Percentiles rank a stretch among this genome's conserved stretches.
These are phyloP conservation scores for Aspergillus baeticus DNA, from an alignment of 495 filamentous ascomycete species.

Conservation along the genomic window DNA sequence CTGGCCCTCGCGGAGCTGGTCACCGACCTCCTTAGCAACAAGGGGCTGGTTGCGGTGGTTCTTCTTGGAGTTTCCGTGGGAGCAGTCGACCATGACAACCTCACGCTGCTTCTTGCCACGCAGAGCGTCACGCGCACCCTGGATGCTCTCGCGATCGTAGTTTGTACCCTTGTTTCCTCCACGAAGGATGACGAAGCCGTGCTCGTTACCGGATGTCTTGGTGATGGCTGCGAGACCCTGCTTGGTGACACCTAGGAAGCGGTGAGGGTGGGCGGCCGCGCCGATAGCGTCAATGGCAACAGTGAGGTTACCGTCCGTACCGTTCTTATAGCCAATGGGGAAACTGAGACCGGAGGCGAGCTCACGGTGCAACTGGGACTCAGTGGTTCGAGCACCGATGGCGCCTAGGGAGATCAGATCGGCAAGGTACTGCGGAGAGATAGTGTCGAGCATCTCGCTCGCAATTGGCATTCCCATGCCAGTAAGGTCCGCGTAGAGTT, in stretches of 20 bases:
- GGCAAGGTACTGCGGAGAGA: slow-evolving; percentile 94
- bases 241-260: slow-evolving; percentile 99
- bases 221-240: slow-evolving; percentile 95
- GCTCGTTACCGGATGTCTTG: slow-evolving; percentile 86
- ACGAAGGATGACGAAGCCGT: slow-evolving; percentile 94
- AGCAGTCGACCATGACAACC: slow-evolving; percentile 97
- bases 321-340: slow-evolving; percentile 99
- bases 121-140: slow-evolving; percentile 73
- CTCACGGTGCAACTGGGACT: slow-evolving; percentile 93
- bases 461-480: slow-evolving; percentile 87
- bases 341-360: slow-evolving; percentile 95
- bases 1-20: slow-evolving; percentile 86
- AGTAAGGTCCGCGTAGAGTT: slow-evolving; percentile 90
- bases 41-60: slow-evolving; percentile 84
- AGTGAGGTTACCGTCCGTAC: slow-evolving; percentile 88
- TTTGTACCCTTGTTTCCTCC: slow-evolving; percentile 94
- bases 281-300: slow-evolving; percentile 98
- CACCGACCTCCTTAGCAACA: slow-evolving; percentile 77
- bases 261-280: slow-evolving; percentile 84
- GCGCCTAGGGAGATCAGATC: slow-evolving; percentile 94
- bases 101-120: slow-evolving; percentile 81
- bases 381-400: slow-evolving; percentile 95
- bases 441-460: slow-evolving; percentile 96
- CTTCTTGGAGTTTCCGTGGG: slow-evolving; percentile 73
- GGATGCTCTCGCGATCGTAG: slow-evolving; percentile 82